These are phyloP conservation scores for Austroboletus novae-zelandiae DNA, from an alignment of 1,284 basidiomycete species.

Conservation along the genomic window DNA sequence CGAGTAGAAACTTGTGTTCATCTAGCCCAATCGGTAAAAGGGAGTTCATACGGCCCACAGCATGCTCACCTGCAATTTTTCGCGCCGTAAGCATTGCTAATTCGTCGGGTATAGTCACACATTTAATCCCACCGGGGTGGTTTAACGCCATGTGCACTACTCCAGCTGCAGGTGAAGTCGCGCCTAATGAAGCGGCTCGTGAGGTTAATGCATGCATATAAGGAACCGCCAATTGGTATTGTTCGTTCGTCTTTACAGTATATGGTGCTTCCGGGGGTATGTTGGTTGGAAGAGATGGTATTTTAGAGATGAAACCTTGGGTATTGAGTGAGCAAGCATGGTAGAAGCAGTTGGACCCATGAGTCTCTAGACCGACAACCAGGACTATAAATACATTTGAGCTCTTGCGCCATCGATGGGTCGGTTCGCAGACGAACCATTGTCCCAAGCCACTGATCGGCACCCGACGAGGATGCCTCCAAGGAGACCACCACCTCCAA, in stretches of 20 bases:
- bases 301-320: constrained; percentile 38
- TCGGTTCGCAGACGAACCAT: constrained; percentile 42
- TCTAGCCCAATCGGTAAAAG: constrained; percentile 39
- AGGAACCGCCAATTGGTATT: constrained; percentile 50
- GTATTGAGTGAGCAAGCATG: constrained; percentile 62
- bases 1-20: constrained; percentile 70
- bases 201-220: constrained; percentile 57
- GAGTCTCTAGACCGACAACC: constrained; percentile 63
- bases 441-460: constrained; percentile 57
- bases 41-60: background rate
- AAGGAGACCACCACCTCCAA: constrained; percentile 70
- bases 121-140: constrained; percentile 51
- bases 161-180: constrained; percentile 57
- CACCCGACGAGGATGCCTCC: constrained; percentile 69
- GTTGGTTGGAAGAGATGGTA: constrained; percentile 19
- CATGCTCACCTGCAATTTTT: constrained; percentile 51
- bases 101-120: constrained; percentile 63
- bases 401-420: constrained; percentile 1
- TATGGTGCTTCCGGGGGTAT: constrained; percentile 30
- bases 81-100: constrained; percentile 59
- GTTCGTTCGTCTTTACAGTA: constrained; percentile 36
- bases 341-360: constrained; percentile 72
- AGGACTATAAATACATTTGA: constrained; percentile 45
- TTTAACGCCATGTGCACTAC: constrained; percentile 63
- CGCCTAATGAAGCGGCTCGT: constrained; percentile 67